phyloP scores from a whole-genome alignment of 2,329 filamentous ascomycete genomes.

The Venturia pyrina region DNA sequence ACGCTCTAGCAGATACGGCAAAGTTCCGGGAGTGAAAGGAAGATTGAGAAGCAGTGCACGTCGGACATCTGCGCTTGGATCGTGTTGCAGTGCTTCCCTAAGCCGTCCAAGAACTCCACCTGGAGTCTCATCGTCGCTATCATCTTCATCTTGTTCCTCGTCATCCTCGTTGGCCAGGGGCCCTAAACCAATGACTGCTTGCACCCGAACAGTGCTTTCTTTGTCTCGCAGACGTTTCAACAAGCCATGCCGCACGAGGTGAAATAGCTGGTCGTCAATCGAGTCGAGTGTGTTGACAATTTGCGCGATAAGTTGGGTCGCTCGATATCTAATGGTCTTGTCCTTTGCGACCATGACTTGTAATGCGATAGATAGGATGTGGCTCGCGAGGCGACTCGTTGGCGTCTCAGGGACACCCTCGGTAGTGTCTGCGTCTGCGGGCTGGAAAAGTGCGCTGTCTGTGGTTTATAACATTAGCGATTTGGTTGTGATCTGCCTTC shows the following conservation, averaged over 20 bases:
- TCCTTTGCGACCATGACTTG: conserved; percentile 79
- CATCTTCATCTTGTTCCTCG: conserved; percentile 53
- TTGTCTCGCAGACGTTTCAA: conserved; percentile 86
- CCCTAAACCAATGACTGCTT: conserved; percentile 84
- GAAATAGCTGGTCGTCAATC: conserved; percentile 85
- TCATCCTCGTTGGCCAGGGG: conserved; percentile 63
- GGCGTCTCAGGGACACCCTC: conserved; percentile 72
- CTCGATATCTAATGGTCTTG: conserved; percentile 81
- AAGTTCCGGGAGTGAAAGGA: conserved; percentile 70
- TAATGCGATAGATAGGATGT: conserved; percentile 62
- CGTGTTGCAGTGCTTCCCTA: conserved; percentile 81
- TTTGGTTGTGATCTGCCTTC: background rate
- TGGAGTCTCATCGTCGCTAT: conserved; percentile 54
- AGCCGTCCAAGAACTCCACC: conserved; percentile 72
- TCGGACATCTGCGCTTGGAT: conserved; percentile 87
- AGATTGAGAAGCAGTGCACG: conserved; percentile 81
- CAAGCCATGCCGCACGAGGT: conserved; percentile 67
- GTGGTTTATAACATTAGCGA: conserved; percentile 10
- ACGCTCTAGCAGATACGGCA: conserved; percentile 81
- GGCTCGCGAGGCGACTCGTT: conserved; percentile 65
- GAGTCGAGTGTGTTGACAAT: conserved; percentile 87
- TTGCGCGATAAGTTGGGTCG: conserved; percentile 82
- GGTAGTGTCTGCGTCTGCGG: conserved; percentile 51
- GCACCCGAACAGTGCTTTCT: conserved; percentile 81
- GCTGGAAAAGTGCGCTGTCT: conserved; percentile 25